Conservation (phyloP, 2,329 filamentous ascomycete species). For the Colletotrichum lentis region DNA sequence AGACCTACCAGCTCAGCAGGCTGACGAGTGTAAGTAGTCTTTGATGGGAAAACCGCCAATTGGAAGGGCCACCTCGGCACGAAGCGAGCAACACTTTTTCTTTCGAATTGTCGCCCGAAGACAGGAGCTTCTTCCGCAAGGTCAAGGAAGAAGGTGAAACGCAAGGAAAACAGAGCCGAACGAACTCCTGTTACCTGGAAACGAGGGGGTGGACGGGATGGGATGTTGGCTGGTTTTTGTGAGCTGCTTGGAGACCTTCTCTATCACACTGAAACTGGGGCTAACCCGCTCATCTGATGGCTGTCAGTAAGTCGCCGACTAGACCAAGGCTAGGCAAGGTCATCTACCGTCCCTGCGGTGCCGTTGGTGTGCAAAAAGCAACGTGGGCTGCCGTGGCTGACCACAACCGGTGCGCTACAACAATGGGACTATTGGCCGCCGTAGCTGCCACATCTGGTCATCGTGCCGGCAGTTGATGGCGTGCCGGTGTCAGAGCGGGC, state of each 20-base stretch:
- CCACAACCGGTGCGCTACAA: constrained; percentile 28
- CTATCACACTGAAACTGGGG: constrained; percentile 36
- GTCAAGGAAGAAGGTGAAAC: constrained; percentile 36
- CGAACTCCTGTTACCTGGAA: not conserved
- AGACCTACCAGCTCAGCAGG: constrained; percentile 26
- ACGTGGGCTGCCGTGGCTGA: constrained; percentile 22
- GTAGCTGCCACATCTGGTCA: constrained; percentile 33
- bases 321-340: constrained; percentile 28
- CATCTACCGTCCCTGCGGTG: constrained; percentile 34
- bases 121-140: constrained; percentile 13
- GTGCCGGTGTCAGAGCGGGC: constrained; percentile 32
- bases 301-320: constrained; percentile 25
- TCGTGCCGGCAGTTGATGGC: constrained; percentile 31
- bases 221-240: constrained; percentile 36
- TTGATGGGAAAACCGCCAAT: constrained; percentile 18
- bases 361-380: constrained; percentile 36
- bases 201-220: constrained; percentile 3
- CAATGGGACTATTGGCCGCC: constrained; percentile 37
- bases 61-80: constrained; percentile 4
- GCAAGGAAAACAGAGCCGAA: constrained; percentile 15
- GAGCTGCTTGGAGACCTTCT: constrained; percentile 31
- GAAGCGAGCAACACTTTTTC: constrained; percentile 12
- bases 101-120: not conserved
- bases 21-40: constrained; percentile 12
- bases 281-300: constrained; percentile 37